Evolutionary conservation across 179 eudicot species (phyloP).

Genomic region (Vitellaria paradoxa): DNA sequence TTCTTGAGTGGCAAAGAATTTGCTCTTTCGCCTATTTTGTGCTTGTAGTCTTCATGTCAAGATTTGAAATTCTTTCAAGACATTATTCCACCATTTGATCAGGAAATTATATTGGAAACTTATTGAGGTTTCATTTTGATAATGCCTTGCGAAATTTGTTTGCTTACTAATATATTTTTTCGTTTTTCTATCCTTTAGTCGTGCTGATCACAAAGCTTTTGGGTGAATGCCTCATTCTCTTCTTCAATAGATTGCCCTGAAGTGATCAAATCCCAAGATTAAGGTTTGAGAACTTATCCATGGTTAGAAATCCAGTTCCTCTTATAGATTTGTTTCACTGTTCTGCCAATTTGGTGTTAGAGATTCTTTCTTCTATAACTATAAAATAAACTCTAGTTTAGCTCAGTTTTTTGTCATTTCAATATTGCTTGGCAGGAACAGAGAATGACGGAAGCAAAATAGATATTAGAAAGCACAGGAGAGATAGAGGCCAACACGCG

Average conservation of each 20-base stretch:
- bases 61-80: too few species aligned
- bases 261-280: constrained; percentile 54
- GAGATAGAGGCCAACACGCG: neutral
- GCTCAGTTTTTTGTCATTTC: too few species aligned
- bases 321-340: neutral
- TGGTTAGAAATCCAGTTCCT: neutral
- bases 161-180: neutral
- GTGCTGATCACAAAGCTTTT: constrained; percentile 12
- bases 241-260: neutral
- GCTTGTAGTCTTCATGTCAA: neutral
- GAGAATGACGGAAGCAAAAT: neutral
- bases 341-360: neutral
- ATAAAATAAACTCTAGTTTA: too few species aligned
- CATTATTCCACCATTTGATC: neutral
- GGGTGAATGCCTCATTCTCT: constrained; percentile 2
- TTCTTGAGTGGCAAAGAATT: too few species aligned
- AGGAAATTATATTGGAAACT: too few species aligned
- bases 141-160: too few species aligned
- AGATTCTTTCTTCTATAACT: neutral
- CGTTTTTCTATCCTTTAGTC: constrained; percentile 1
- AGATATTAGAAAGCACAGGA: neutral
- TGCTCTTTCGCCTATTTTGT: neutral
- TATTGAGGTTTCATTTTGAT: neutral
- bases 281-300: constrained; percentile 33
- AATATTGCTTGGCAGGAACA: too few species aligned